phyloP scores from a whole-genome alignment of 768 basidiomycete species.

The Psilocybe subaeruginosa region DNA sequence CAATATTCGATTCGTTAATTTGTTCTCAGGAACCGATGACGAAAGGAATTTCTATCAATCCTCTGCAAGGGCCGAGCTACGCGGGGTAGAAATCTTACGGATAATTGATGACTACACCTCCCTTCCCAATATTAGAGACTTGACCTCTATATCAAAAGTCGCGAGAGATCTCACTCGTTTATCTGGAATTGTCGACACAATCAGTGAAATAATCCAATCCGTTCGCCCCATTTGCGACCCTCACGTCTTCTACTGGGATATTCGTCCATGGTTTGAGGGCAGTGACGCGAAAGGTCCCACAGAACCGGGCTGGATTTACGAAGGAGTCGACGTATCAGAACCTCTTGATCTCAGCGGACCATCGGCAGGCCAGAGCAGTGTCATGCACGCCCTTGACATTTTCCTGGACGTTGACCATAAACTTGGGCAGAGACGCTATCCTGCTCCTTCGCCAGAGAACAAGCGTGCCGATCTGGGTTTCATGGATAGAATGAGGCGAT shows the following conservation, averaged over 20 bases:
- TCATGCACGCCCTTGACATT: constrained; percentile 86
- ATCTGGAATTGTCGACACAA: constrained; percentile 68
- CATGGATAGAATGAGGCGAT: constrained; percentile 91
- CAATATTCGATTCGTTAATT: constrained; percentile 74
- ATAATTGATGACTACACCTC: constrained; percentile 88
- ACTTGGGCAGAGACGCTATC: constrained; percentile 69
- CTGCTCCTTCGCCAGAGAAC: constrained; percentile 66
- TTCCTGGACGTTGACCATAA: constrained; percentile 91
- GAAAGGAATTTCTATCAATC: constrained; percentile 87
- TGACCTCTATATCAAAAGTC: constrained; percentile 67
- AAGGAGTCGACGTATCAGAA: constrained; percentile 66
- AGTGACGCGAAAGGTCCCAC: constrained; percentile 62
- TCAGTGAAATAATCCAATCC: constrained; percentile 69
- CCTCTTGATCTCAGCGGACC: constrained; percentile 80
- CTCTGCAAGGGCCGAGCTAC: constrained; percentile 84
- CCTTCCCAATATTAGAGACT: constrained; percentile 67
- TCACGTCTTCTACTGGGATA: constrained; percentile 84
- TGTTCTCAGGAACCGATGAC: constrained; percentile 85
- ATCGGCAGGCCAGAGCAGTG: constrained; percentile 91
- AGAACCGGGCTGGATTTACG: constrained; percentile 70
- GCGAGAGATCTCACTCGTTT: constrained; percentile 73
- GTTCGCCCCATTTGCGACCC: constrained; percentile 80
- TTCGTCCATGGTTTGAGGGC: constrained; percentile 93
- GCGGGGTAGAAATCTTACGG: constrained; percentile 82
- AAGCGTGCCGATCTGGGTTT: constrained; percentile 74